A percentile compares a stretch with the other conserved stretches of the same genome.
These are phyloP conservation scores for Euclidium syriacum DNA, from an alignment of 345 rosid genomes.

Conservation along the genomic window DNA sequence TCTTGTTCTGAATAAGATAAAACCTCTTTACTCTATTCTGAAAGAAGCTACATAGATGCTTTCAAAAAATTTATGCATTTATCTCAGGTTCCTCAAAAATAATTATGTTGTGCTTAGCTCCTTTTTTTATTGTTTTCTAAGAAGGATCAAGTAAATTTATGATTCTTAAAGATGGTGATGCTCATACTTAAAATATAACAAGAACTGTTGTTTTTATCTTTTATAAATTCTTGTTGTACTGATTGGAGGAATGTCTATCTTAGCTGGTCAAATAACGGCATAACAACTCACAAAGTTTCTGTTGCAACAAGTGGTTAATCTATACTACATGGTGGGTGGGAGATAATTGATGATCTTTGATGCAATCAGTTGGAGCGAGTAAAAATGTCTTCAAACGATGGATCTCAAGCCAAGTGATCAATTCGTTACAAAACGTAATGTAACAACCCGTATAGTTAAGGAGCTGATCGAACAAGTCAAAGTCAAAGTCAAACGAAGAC, in stretches of 20 bases:
- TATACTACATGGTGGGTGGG: slow-evolving; percentile 98
- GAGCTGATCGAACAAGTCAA: no score
- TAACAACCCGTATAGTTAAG: no score
- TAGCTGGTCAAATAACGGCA: slow-evolving; percentile 79
- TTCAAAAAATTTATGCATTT: no score
- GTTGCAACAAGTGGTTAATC: slow-evolving; percentile 90
- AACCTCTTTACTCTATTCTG: no score
- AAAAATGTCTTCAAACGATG: slow-evolving; percentile 98
- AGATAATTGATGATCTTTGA: slow-evolving; percentile 77
- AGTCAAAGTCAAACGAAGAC: no score
- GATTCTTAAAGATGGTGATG: background rate
- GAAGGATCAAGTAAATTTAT: background rate
- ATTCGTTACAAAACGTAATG: slow-evolving; percentile 72
- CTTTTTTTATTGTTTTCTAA: background rate
- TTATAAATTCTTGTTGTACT: slow-evolving; percentile 79
- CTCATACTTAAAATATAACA: slow-evolving; percentile 18
- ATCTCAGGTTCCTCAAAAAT: slow-evolving; percentile 57
- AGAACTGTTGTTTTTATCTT: slow-evolving; percentile 10
- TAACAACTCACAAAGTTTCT: slow-evolving; percentile 93
- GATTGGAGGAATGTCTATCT: slow-evolving; percentile 83
- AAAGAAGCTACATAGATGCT: no score
- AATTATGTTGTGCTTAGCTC: background rate
- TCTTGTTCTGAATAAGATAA: slow-evolving; percentile 67
- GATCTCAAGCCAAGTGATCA: slow-evolving; percentile 84
- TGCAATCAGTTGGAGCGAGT: slow-evolving; percentile 99